Percentiles rank a stretch among this genome's conserved stretches.
Conservation (phyloP, 306 rosid genomes). For the Alnus rubra region DNA sequence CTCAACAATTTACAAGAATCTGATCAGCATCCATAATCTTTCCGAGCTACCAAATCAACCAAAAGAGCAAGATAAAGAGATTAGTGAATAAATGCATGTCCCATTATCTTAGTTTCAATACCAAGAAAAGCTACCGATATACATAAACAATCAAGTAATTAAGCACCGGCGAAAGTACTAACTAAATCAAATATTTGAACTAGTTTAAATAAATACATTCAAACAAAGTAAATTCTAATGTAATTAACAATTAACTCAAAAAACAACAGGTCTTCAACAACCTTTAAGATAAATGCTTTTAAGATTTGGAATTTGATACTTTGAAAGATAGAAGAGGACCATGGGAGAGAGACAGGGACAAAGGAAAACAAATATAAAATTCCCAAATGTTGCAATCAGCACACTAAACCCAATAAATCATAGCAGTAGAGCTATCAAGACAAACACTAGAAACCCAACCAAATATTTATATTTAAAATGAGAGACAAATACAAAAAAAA, state of each 20-base stretch:
- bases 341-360: too few relatives aligned
- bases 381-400: constrained; percentile 97
- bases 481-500: not conserved
- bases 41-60: not conserved
- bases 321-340: too few relatives aligned
- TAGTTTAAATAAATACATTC: not conserved
- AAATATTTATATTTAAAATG: not conserved
- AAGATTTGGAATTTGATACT: constrained; percentile 20
- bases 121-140: not conserved
- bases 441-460: not conserved
- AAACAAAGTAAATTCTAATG: constrained; percentile 7
- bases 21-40: too few relatives aligned
- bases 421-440: not conserved
- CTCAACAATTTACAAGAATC: too few relatives aligned
- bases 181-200: too few relatives aligned
- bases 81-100: not conserved
- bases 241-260: constrained; percentile 23
- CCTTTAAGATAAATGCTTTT: constrained; percentile 28
- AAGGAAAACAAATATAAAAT: constrained; percentile 32
- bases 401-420: constrained; percentile 39
- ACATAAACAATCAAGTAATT: not conserved
- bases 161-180: not conserved
- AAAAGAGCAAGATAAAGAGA: not conserved
- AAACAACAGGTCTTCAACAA: constrained; percentile 29
- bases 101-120: not conserved